Conservation (phyloP, 805 yeast species). For the Candida tallmaniae region DNA sequence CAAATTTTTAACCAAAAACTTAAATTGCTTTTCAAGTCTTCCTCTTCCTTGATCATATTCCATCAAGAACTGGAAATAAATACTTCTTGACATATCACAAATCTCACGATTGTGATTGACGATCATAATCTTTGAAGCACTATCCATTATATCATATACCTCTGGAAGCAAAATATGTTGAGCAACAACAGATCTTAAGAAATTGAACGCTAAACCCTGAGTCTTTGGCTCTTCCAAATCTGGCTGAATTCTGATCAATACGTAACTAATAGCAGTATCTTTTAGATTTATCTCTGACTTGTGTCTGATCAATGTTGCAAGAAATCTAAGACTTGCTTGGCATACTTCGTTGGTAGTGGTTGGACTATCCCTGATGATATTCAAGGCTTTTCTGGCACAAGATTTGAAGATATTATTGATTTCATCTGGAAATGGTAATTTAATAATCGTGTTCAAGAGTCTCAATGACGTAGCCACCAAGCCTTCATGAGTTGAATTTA, state of each 20-base stretch:
- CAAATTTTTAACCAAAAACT: constrained; percentile 73
- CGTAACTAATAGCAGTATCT: constrained; percentile 66
- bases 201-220: constrained; percentile 84
- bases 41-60: constrained; percentile 93
- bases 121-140: constrained; percentile 77
- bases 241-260: constrained; percentile 69
- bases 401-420: constrained; percentile 49
- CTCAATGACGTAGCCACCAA: constrained; percentile 67
- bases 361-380: constrained; percentile 69
- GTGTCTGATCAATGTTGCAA: constrained; percentile 69
- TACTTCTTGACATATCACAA: constrained; percentile 78
- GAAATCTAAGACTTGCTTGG: constrained; percentile 71
- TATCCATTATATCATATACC: constrained; percentile 82
- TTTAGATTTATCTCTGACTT: constrained; percentile 62
- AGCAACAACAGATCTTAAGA: constrained; percentile 71
- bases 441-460: constrained; percentile 55
- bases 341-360: constrained; percentile 73
- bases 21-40: constrained; percentile 75
- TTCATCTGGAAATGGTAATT: constrained; percentile 58
- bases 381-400: constrained; percentile 57
- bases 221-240: constrained; percentile 87
- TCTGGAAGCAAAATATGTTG: constrained; percentile 79
- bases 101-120: constrained; percentile 82
- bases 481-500: constrained; percentile 68
- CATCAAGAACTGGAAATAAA: constrained; percentile 80